Evolutionary conservation across 345 rosid species (phyloP).

Genomic region (Capsella bursapastoris): DNA sequence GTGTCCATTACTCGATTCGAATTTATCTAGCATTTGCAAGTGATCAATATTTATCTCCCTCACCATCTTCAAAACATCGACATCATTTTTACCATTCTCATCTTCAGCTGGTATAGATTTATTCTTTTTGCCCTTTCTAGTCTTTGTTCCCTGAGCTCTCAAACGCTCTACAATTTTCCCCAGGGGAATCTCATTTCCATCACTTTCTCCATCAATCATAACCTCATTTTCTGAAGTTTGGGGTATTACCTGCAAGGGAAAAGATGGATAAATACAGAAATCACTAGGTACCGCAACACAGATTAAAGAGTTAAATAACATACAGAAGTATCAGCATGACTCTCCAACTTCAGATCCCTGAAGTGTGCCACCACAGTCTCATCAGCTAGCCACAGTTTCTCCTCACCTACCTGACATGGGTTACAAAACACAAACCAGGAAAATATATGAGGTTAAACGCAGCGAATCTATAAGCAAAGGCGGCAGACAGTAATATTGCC

Average conservation of each 20-base stretch:
- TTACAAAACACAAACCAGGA: slow-evolving; percentile 30
- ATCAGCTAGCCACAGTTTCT: slow-evolving; percentile 83
- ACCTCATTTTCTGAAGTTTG: slow-evolving; percentile 51
- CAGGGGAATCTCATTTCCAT: slow-evolving; percentile 79
- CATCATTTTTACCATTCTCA: slow-evolving; percentile 63
- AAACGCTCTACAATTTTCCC: slow-evolving; percentile 73
- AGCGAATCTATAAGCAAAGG: not conserved
- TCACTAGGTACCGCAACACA: slow-evolving; percentile 21
- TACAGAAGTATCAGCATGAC: slow-evolving; percentile 58
- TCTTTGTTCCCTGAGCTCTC: slow-evolving; percentile 72
- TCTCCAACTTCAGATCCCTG: slow-evolving; percentile 67
- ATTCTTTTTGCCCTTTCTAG: slow-evolving; percentile 57
- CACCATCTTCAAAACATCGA: slow-evolving; percentile 90
- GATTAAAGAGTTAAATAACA: slow-evolving; percentile 34
- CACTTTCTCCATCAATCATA: slow-evolving; percentile 64
- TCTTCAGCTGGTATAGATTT: slow-evolving; percentile 52
- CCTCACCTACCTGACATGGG: slow-evolving; percentile 57
- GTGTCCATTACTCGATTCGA: slow-evolving; percentile 87
- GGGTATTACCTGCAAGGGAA: slow-evolving; percentile 56
- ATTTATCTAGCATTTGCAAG: slow-evolving; percentile 55
- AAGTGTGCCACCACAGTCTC: slow-evolving; percentile 73
- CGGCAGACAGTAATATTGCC: slow-evolving; percentile 21
- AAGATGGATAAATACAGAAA: slow-evolving; percentile 30
- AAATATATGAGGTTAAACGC: slow-evolving; percentile 15
- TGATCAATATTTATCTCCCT: slow-evolving; percentile 88